These are phyloP conservation scores for Lecanicillium sp. DNA, from an alignment of 2,329 filamentous ascomycete genomes.

Conservation along the genomic window DNA sequence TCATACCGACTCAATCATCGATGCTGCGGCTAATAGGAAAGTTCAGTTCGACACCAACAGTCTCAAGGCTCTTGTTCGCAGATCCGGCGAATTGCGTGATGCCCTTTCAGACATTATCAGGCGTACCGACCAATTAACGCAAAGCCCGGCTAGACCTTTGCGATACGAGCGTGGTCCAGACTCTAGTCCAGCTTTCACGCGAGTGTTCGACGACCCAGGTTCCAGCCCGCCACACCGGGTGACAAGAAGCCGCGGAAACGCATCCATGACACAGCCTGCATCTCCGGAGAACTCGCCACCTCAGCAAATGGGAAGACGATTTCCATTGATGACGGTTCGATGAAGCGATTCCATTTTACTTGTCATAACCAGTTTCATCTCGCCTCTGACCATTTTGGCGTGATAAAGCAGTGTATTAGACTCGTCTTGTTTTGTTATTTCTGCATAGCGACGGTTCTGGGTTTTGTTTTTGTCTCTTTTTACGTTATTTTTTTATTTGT, in stretches of 20 bases:
- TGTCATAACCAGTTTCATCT: no score
- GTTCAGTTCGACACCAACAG: constrained; percentile 63
- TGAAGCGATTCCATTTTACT: constrained; percentile 23
- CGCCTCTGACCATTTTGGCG: no score
- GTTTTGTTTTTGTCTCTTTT: constrained; percentile 12
- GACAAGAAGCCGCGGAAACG: constrained; percentile 45
- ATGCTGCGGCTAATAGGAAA: constrained; percentile 36
- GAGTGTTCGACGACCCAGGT: constrained; percentile 55
- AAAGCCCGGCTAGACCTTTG: constrained; percentile 45
- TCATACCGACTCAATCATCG: constrained; percentile 28
- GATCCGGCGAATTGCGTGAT: constrained; percentile 51
- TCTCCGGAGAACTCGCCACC: constrained; percentile 46
- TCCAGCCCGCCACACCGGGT: constrained; percentile 44
- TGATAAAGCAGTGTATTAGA: constrained; percentile 8
- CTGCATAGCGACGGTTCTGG: constrained; percentile 29
- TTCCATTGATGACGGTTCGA: constrained; percentile 59
- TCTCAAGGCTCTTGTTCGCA: constrained; percentile 56
- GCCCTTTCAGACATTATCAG: constrained; percentile 52
- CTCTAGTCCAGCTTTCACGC: constrained; percentile 59
- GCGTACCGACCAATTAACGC: constrained; percentile 47
- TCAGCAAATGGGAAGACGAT: constrained; percentile 39
- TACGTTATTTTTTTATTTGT: constrained; percentile 10
- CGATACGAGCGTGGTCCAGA: constrained; percentile 36
- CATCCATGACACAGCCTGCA: constrained; percentile 38
- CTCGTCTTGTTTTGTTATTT: constrained; percentile 16